Percentiles rank a stretch among this genome's conserved stretches.
phyloP scores from a whole-genome alignment of 352 stramenopile species.

The Pythium pyrilobum region DNA sequence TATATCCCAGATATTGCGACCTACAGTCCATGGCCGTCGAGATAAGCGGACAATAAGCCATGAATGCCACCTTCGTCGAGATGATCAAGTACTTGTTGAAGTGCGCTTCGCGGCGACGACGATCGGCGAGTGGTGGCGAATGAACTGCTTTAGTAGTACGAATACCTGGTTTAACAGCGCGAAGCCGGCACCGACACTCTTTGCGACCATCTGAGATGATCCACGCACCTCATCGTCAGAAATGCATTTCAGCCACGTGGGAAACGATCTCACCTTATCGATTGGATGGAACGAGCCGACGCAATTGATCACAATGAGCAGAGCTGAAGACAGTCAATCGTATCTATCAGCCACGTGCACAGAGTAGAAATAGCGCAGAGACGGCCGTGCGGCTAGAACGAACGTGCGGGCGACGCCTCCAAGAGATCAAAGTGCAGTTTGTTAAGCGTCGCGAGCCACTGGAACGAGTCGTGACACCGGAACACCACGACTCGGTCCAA shows the following conservation, averaged over 20 bases:
- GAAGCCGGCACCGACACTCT: conserved; percentile 43
- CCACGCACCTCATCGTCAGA: background rate
- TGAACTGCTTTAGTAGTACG: conserved; percentile 63
- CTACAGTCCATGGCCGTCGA: too few species aligned
- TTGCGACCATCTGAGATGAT: conserved; percentile 40
- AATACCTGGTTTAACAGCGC: conserved; percentile 61
- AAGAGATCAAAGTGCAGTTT: conserved; percentile 63
- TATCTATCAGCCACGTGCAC: background rate
- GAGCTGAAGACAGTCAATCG: conserved; percentile 19
- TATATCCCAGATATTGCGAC: conserved; percentile 35
- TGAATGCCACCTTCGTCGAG: too few species aligned
- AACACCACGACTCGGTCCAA: conserved; percentile 36
- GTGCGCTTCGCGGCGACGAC: conserved; percentile 50
- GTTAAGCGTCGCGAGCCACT: conserved; percentile 72
- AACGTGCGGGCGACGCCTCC: conserved; percentile 39
- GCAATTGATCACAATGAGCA: conserved; percentile 56
- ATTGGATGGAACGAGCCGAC: conserved; percentile 62
- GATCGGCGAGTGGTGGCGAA: conserved; percentile 63
- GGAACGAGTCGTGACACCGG: conserved; percentile 58
- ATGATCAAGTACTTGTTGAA: conserved; percentile 21
- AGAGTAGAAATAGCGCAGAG: too few species aligned
- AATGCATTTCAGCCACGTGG: background rate
- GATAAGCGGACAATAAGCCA: too few species aligned
- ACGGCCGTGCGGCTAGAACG: too few species aligned
- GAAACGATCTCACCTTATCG: conserved; percentile 35